Conservation (phyloP, 257 asterid species). For the Fraxinus americana region DNA sequence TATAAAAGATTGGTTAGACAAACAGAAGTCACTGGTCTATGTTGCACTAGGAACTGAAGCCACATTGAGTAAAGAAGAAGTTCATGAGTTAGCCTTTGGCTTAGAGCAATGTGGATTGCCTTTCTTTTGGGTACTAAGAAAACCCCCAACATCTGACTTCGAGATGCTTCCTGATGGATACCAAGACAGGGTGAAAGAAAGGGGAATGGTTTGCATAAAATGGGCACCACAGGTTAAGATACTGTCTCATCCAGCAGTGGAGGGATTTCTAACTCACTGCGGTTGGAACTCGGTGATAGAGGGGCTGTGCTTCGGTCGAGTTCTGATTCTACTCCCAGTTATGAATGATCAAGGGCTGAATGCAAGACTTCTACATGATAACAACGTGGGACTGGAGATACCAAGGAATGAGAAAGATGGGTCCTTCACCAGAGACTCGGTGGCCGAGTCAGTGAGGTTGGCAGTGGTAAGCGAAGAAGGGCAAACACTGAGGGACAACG, state of each 20-base stretch:
- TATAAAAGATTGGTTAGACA: conserved; percentile 60
- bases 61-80: conserved; percentile 41
- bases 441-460: conserved; percentile 57
- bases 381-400: conserved; percentile 74
- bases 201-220: conserved; percentile 40
- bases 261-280: conserved; percentile 79
- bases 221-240: conserved; percentile 88
- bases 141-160: conserved; percentile 34
- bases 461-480: conserved; percentile 64
- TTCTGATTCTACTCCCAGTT: conserved; percentile 69
- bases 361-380: conserved; percentile 66
- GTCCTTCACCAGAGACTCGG: conserved; percentile 48
- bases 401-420: conserved; percentile 60
- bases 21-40: conserved; percentile 52
- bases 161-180: conserved; percentile 67
- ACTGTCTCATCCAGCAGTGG: conserved; percentile 54
- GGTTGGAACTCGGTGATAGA: conserved; percentile 91
- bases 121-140: conserved; percentile 75
- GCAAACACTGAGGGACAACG: conserved; percentile 47
- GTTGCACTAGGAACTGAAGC: conserved; percentile 92
- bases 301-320: conserved; percentile 62
- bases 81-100: conserved; percentile 66
- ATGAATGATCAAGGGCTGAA: conserved; percentile 90
- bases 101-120: conserved; percentile 64
- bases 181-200: conserved; percentile 36